Evolutionary conservation across 441 rosid genomes (phyloP).

Genomic region (Erodium texanum): DNA sequence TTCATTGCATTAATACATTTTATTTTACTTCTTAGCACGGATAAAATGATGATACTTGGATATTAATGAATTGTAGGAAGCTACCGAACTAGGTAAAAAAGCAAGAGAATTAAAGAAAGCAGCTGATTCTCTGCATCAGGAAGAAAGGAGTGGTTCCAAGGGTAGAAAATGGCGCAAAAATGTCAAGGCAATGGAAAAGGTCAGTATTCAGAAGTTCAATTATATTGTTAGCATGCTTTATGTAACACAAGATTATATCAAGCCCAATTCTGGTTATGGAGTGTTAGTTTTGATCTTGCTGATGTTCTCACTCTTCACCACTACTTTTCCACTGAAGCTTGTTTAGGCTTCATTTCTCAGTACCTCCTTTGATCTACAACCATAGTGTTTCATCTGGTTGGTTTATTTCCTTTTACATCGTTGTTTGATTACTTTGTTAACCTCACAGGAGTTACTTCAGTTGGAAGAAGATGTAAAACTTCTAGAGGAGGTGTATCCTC

Average conservation of each 20-base stretch:
- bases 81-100: conserved; percentile 94
- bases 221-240: no score
- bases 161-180: conserved; percentile 97
- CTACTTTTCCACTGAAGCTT: no score
- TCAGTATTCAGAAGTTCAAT: conserved; percentile 11
- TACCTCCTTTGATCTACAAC: no score
- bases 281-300: no score
- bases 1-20: neutral
- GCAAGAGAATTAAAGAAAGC: conserved; percentile 92
- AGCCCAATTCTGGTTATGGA: no score
- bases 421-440: conserved; percentile 8
- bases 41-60: neutral
- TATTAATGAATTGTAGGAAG: conserved; percentile 52
- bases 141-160: conserved; percentile 88
- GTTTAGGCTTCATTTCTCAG: no score
- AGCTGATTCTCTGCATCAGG: conserved; percentile 91
- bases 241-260: no score
- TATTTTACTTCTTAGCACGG: no score
- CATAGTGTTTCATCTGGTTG: neutral
- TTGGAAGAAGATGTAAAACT: conserved; percentile 95
- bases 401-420: neutral
- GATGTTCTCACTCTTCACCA: no score
- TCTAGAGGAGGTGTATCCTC: conserved; percentile 96
- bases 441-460: conserved; percentile 64
- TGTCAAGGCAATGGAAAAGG: conserved; percentile 93